Conservation (phyloP, 2,329 filamentous ascomycete genomes). For the Fusarium tricinctum region DNA sequence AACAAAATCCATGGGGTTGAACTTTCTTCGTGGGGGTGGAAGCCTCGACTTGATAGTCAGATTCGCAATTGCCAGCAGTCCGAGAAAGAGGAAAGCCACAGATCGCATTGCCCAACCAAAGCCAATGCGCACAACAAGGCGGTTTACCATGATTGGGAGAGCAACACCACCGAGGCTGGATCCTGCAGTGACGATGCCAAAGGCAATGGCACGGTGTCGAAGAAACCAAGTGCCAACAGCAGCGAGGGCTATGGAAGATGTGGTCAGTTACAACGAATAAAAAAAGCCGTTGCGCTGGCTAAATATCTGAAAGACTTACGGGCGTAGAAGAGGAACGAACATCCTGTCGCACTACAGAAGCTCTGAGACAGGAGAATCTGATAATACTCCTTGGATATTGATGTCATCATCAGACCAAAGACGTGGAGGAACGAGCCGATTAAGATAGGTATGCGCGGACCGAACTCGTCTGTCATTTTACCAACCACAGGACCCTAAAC, state of each 20-base stretch:
- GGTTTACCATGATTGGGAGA: constrained; percentile 58
- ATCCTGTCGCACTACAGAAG: constrained; percentile 55
- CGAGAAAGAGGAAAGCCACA: constrained; percentile 56
- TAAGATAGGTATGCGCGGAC: constrained; percentile 69
- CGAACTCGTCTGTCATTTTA: constrained; percentile 72
- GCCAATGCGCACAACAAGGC: constrained; percentile 53
- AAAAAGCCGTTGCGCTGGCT: fast-evolving
- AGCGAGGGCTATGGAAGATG: background rate
- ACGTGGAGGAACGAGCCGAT: constrained; percentile 69
- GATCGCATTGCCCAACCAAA: constrained; percentile 60
- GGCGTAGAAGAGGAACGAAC: constrained; percentile 27
- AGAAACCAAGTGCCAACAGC: constrained; percentile 51
- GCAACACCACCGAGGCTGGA: constrained; percentile 58
- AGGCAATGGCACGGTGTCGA: constrained; percentile 54
- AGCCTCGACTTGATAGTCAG: constrained; percentile 50
- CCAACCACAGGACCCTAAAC: constrained; percentile 70
- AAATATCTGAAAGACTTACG: constrained; percentile 11
- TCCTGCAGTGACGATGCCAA: constrained; percentile 55
- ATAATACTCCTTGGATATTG: constrained; percentile 59
- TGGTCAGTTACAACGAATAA: background rate
- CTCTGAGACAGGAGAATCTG: constrained; percentile 60
- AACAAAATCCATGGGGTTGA: constrained; percentile 6
- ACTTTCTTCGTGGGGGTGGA: constrained; percentile 25
- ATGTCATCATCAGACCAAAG: constrained; percentile 74
- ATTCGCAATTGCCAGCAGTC: constrained; percentile 52